These are phyloP conservation scores for Malassezia furfur DNA, from an alignment of 1,284 basidiomycete genomes.

Conservation along the genomic window DNA sequence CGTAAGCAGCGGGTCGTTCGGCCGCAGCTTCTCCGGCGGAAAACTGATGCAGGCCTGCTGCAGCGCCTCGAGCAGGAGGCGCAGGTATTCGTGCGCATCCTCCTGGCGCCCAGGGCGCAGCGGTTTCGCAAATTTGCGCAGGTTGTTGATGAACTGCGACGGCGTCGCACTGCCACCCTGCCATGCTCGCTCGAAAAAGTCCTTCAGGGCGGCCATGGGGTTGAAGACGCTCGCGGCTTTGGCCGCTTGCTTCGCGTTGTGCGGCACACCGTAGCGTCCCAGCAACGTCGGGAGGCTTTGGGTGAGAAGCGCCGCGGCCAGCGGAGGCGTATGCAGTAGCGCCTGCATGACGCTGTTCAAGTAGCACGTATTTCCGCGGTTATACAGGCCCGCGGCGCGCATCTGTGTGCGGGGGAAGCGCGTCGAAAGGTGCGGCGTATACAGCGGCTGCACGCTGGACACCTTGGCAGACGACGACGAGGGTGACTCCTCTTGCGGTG, in stretches of 20 bases:
- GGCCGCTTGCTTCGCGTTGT: constrained; percentile 17
- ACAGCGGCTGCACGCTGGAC: neutral
- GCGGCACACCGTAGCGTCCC: constrained; percentile 30
- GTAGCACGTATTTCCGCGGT: constrained; percentile 95
- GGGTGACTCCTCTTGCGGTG: constrained; percentile 20
- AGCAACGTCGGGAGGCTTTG: constrained; percentile 54
- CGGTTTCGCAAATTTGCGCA: constrained; percentile 71
- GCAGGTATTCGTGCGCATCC: constrained; percentile 94
- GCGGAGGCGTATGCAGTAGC: constrained; percentile 81
- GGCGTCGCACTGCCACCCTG: constrained; percentile 22
- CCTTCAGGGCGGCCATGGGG: constrained; percentile 30
- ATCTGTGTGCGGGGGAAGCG: constrained; percentile 24
- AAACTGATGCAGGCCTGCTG: constrained; percentile 74
- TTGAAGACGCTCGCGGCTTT: constrained; percentile 53
- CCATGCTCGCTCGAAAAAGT: constrained; percentile 58
- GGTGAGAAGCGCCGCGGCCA: constrained; percentile 61
- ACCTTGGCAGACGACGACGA: neutral
- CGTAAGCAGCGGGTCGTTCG: constrained; percentile 58
- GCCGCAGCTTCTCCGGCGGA: constrained; percentile 58
- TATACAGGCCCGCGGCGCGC: constrained; percentile 60
- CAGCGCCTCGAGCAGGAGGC: constrained; percentile 82
- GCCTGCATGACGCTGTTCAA: constrained; percentile 91
- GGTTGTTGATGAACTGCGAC: constrained; percentile 30
- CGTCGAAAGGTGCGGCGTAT: constrained; percentile 22
- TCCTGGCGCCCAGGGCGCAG: constrained; percentile 87